Evolutionary conservation across 2,329 filamentous ascomycete species (phyloP).

Genomic region (Aspergillus felis): DNA sequence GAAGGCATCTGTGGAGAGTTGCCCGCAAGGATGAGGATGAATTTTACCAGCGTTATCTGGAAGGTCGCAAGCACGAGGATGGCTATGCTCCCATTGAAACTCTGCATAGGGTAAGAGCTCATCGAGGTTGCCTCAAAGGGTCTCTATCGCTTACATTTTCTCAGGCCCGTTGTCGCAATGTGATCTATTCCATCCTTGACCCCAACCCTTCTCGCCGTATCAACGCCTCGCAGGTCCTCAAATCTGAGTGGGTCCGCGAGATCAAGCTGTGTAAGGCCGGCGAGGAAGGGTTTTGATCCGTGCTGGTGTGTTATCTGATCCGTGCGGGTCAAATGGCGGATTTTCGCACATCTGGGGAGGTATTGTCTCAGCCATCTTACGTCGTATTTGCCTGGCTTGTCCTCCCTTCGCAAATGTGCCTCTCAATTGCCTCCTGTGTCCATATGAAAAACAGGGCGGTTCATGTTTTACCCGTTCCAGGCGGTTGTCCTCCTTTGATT

Average conservation of each 20-base stretch:
- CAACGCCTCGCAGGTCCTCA: conserved; percentile 92
- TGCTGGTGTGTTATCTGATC: conserved; percentile 4
- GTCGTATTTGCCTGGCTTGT: conserved; percentile 10
- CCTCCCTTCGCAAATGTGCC: conserved; percentile 5
- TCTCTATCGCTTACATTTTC: conserved; percentile 13
- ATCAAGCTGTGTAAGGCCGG: conserved; percentile 96
- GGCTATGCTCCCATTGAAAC: conserved; percentile 96
- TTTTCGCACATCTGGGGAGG: conserved; percentile 1
- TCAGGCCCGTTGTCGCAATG: conserved; percentile 93
- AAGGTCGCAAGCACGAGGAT: conserved; percentile 88
- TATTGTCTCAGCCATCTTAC: conserved; percentile 12
- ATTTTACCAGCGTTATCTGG: conserved; percentile 91
- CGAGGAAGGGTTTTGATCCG: conserved; percentile 75
- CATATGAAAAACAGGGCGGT: conserved; percentile 17
- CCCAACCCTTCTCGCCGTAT: conserved; percentile 89
- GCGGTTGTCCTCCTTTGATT: conserved; percentile 12
- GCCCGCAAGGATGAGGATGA: conserved; percentile 96
- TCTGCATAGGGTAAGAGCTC: conserved; percentile 74
- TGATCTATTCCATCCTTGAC: conserved; percentile 97
- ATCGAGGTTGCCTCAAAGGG: not conserved
- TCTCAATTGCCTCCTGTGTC: conserved; percentile 10
- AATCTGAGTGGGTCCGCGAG: conserved; percentile 97
- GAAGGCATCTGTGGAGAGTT: conserved; percentile 92
- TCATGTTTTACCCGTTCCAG: conserved; percentile 13
- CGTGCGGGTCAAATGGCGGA: conserved; percentile 6